A percentile compares a stretch with the other conserved stretches of the same genome.
Conservation (phyloP, 2,329 filamentous ascomycete species). For the Alternaria arborescens region DNA sequence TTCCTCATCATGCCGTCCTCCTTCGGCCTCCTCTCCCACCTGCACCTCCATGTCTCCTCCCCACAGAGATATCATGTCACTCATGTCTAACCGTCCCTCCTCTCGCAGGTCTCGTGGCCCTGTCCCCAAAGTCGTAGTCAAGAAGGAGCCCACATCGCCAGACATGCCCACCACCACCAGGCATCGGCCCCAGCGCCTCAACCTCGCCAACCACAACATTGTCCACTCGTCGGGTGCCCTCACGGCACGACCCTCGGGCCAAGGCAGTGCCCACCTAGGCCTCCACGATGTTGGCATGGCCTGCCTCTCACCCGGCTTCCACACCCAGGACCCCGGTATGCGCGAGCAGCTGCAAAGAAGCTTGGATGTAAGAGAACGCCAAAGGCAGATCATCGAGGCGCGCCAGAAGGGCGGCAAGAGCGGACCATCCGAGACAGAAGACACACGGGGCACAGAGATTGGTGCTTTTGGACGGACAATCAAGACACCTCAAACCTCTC, state of each 20-base stretch:
- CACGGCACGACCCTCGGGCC: constrained; percentile 73
- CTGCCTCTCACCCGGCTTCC: constrained; percentile 93
- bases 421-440: constrained; percentile 39
- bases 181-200: constrained; percentile 78
- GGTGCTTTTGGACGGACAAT: constrained; percentile 55
- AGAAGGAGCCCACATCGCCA: constrained; percentile 93
- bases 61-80: constrained; percentile 29
- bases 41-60: constrained; percentile 40
- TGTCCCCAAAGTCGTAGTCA: constrained; percentile 86
- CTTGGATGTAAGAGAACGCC: constrained; percentile 90
- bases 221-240: constrained; percentile 55
- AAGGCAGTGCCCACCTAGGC: constrained; percentile 68
- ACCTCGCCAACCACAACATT: constrained; percentile 68
- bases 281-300: constrained; percentile 95
- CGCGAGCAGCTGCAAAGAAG: constrained; percentile 94
- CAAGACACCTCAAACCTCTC: constrained; percentile 77
- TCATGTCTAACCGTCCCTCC: constrained; percentile 51
- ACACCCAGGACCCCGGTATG: constrained; percentile 96
- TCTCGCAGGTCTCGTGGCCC: constrained; percentile 61
- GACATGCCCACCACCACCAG: constrained; percentile 71
- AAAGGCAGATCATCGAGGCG: constrained; percentile 92
- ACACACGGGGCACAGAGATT: constrained; percentile 43
- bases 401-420: constrained; percentile 80
- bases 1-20: constrained; percentile 35
- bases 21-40: constrained; percentile 34